Percentiles rank a stretch among this genome's conserved stretches.
Evolutionary conservation across 768 basidiomycete species (phyloP).

Genomic region (Suillus discolor): DNA sequence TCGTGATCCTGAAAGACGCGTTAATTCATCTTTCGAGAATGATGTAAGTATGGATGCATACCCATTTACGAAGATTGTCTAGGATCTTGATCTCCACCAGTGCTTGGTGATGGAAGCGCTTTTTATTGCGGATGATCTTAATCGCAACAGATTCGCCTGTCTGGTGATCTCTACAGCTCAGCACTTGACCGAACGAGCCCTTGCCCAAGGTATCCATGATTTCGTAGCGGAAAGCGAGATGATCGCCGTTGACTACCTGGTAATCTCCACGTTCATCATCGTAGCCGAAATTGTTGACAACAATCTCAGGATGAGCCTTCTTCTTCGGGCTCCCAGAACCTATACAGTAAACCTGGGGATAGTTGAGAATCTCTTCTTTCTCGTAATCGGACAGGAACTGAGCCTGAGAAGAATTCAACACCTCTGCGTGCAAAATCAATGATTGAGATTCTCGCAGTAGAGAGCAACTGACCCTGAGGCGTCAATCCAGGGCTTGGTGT

Average conservation of each 20-base stretch:
- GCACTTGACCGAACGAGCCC: constrained; percentile 97
- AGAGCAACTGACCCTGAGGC: constrained; percentile 62
- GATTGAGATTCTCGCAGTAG: constrained; percentile 10
- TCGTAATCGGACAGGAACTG: constrained; percentile 86
- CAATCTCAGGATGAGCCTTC: constrained; percentile 66
- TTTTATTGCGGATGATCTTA: constrained; percentile 99
- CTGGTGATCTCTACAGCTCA: constrained; percentile 93
- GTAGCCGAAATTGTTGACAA: constrained; percentile 90
- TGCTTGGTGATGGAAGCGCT: constrained; percentile 97
- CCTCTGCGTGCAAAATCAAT: constrained; percentile 41
- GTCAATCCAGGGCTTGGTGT: constrained; percentile 66
- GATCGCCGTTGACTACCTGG: constrained; percentile 85
- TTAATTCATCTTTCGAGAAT: background rate
- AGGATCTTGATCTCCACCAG: constrained; percentile 99
- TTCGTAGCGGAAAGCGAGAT: constrained; percentile 97
- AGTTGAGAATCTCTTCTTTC: constrained; percentile 89
- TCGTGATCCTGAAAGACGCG: constrained; percentile 73
- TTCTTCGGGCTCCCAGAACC: constrained; percentile 86
- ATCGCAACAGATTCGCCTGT: constrained; percentile 97
- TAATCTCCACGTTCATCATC: constrained; percentile 99
- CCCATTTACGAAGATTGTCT: constrained; percentile 97
- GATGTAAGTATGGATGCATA: constrained; percentile 36
- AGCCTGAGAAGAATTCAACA: constrained; percentile 66
- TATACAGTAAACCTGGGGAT: constrained; percentile 78
- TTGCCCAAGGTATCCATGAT: constrained; percentile 91